Evolutionary conservation across 441 rosid species (phyloP).

Genomic region (Gossypium davidsonii): DNA sequence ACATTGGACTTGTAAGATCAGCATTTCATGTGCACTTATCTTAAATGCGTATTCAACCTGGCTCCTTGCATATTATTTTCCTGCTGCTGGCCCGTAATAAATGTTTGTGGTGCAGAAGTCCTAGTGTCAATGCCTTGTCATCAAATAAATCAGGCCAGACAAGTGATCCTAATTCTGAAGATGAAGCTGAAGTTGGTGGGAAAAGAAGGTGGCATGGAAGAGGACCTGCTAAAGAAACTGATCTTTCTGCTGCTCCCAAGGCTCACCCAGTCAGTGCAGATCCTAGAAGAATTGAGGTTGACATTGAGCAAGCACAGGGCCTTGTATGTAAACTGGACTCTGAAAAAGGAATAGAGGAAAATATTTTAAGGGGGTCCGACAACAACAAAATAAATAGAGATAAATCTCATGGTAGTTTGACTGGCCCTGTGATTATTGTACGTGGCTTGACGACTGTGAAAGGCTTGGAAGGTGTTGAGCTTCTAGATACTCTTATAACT

Average conservation of each 20-base stretch:
- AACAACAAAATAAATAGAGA: constrained; percentile 62
- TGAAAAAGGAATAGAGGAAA: constrained; percentile 73
- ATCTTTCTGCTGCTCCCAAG: constrained; percentile 72
- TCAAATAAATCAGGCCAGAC: constrained; percentile 56
- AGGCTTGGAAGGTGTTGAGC: constrained; percentile 96
- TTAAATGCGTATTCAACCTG: constrained; percentile 2
- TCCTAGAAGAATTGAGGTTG: constrained; percentile 66
- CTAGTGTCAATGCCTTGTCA: constrained; percentile 43
- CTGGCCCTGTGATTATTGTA: constrained; percentile 82
- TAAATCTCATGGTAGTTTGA: constrained; percentile 63
- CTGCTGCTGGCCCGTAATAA: constrained; percentile 2
- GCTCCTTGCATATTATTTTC: neutral
- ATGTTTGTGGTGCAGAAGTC: constrained; percentile 53
- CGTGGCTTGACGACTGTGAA: constrained; percentile 91
- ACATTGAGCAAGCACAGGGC: constrained; percentile 77
- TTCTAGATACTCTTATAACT: constrained; percentile 82
- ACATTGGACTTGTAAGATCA: constrained; percentile 69
- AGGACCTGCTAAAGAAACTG: constrained; percentile 51
- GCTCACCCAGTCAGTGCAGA: constrained; percentile 76
- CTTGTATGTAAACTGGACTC: constrained; percentile 82
- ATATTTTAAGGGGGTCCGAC: constrained; percentile 66
- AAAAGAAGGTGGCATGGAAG: constrained; percentile 66
- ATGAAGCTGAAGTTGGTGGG: constrained; percentile 60
- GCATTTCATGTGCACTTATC: neutral
- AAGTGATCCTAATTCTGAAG: constrained; percentile 76